Base-by-base conservation (phyloP, 805 yeast genomes). In the Lachancea quebecensis region DNA sequence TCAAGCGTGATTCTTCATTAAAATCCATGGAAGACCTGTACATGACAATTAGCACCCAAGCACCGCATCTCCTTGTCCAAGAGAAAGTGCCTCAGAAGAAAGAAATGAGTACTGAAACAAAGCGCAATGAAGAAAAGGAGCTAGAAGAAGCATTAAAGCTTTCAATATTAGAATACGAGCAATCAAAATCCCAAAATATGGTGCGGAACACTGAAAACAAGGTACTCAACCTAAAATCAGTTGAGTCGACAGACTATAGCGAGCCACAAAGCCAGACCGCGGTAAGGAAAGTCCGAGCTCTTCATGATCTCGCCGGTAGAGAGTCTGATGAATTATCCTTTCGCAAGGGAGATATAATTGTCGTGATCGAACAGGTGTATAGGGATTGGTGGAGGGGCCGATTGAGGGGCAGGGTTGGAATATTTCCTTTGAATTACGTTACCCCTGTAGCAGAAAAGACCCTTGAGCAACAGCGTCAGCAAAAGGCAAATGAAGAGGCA, bases 351-450 rank as follows among this genome's bases (percentile, higher is more conserved):
- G 98, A 91, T 59, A 71, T 87, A 11, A 90, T 91, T 40, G 82
- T 83, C 1, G 95, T 93, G 1, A 71, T 90, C 31, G 98, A 90
- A 55, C 74, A 83, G 12, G 95, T 85, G 5, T 90, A 89, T 62
- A 74, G 86, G 50, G 98, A 91, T 59, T 91, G 99, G 99, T 86
- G 96, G 83, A 75, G 87, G 53, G 99, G 99, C 12, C 78, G 91
- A 5, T 66, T 91, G 42, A 73, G 77, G 44, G 96, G 96, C 1
- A 75, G 74, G 44, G 72, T 80, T 41, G 99, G 99, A 15, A 82
- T 93, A 11, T 89, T 91, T 65, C 99, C 99, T 0, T 74, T 86
- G 47, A 91, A 91, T 61, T 91, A 93, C 59, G 98, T 93, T 1
- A 76, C 86, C 0, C 89, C 89, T 2, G 68, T 89, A 4, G 76